Conservation (phyloP, 192 early-diverging fungal species). For the Umbelopsis sp. region DNA sequence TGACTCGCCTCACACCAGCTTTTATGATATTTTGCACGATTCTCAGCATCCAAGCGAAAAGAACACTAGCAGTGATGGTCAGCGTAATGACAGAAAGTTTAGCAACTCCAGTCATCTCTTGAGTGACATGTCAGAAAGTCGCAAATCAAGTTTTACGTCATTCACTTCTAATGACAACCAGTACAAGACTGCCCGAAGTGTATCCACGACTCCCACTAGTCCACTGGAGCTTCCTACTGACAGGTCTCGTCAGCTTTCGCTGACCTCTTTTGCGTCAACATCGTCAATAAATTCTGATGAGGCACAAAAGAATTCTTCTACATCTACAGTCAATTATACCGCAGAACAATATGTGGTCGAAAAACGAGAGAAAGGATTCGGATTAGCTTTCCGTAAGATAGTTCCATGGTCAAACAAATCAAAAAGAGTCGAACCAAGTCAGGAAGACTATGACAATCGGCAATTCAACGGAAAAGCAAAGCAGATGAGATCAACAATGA, state of each 20-base stretch:
- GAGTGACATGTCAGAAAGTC: slow-evolving; percentile 12
- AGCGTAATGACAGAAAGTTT: neutral
- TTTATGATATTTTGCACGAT: neutral
- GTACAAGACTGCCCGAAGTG: neutral
- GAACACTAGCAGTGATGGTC: neutral
- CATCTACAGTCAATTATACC: neutral
- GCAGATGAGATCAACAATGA: too few relatives aligned
- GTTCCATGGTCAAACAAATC: slow-evolving; percentile 8
- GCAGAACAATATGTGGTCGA: neutral
- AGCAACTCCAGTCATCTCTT: slow-evolving; percentile 10
- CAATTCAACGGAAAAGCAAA: too few relatives aligned
- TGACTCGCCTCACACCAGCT: neutral
- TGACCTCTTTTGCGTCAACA: neutral
- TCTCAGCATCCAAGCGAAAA: neutral
- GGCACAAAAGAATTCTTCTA: neutral
- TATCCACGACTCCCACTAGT: neutral
- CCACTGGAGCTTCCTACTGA: neutral
- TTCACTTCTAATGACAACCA: neutral
- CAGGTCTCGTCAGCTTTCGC: neutral
- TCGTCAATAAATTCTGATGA: slow-evolving; percentile 10
- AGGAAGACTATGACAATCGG: too few relatives aligned
- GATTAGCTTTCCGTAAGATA: neutral
- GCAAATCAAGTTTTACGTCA: slow-evolving; percentile 9
- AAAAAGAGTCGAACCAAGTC: neutral
- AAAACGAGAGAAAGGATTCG: neutral